Base-by-base conservation (phyloP, 129 eudicot species). In the Gnaphalium uliginosum region DNA sequence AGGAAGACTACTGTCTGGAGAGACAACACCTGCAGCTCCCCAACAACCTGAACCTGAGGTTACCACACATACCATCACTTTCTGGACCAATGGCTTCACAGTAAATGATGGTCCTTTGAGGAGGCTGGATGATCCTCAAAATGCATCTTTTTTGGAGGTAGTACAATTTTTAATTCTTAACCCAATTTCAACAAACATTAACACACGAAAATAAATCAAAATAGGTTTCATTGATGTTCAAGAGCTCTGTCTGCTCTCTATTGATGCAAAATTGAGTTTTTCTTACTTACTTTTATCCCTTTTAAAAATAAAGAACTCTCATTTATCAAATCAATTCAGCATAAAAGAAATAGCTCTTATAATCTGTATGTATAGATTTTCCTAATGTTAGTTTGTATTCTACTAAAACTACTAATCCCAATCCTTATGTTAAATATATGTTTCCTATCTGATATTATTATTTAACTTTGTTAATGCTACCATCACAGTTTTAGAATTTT, bases 41-140 rank as follows among this genome's bases (percentile, higher is more conserved):
- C 88, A 76, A 53, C 89, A 72, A n/a, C 5, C 78, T 35, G 79
- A 81, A 69, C 92, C 92, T 77, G 90, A 84, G 69, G 73, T 48
- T 33, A 79, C 80, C 46, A 79, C 81, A 10, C 96, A 86, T 78
- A 86, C 76, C 19, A 93, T 93, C 79, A 85, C 87, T 75, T 86
- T 93, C 64, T 93, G 98, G 98, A 89, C 85, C 58, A 88, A 93
- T 76, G 98, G 98, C 4, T 93, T 93, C 73, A 88, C 96, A 3
- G 83, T 93, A 10, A 84, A 90, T 79, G 96, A 90, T 83, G 96
- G 98, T 25, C 98, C 98, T 65, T 85, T 93, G 76, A 85, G 98
- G 75, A 85, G 87, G 80, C 69, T 93, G 26, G 95, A 90, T 78
- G 98, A 90, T 79, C 96, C 96, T 24, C 87, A 83, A 84, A 93